These are phyloP conservation scores for Fraxinus anomala DNA, from an alignment of 257 asterid genomes.

Conservation along the genomic window DNA sequence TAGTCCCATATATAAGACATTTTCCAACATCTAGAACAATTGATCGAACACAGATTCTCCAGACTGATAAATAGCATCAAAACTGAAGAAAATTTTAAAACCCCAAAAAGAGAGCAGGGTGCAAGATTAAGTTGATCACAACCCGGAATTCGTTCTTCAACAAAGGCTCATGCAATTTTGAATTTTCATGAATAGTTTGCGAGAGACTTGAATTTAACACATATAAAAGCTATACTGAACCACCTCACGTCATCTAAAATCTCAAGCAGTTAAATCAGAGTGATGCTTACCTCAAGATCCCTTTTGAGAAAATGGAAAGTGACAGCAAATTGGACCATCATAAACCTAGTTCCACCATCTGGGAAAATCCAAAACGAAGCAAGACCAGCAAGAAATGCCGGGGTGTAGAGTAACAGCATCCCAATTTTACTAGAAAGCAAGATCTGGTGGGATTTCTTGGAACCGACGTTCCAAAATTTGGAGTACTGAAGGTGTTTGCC, in stretches of 20 bases:
- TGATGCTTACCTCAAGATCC: slow-evolving; percentile 56
- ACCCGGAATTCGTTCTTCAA: not conserved
- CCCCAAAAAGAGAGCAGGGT: too few relatives aligned
- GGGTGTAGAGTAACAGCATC: slow-evolving; percentile 61
- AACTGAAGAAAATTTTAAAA: too few relatives aligned
- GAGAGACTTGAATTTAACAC: not conserved
- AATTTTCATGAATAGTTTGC: too few relatives aligned
- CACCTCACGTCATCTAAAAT: too few relatives aligned
- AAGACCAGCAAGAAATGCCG: slow-evolving; percentile 55
- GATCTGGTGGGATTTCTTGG: slow-evolving; percentile 16
- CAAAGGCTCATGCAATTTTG: too few relatives aligned
- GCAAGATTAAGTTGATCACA: too few relatives aligned
- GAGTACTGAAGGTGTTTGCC: slow-evolving; percentile 77
- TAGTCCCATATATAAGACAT: too few relatives aligned
- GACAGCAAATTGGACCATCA: slow-evolving; percentile 54
- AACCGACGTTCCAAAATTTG: slow-evolving; percentile 54
- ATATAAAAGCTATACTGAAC: too few relatives aligned
- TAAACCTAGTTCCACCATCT: slow-evolving; percentile 55
- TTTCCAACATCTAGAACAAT: too few relatives aligned
- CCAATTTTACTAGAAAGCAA: slow-evolving; percentile 57
- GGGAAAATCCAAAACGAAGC: slow-evolving; percentile 54
- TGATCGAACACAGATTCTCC: too few relatives aligned
- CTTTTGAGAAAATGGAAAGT: slow-evolving; percentile 71
- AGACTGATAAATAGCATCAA: too few relatives aligned
- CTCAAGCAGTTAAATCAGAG: too few relatives aligned